These are phyloP conservation scores for Clavispora carvajalis DNA, from an alignment of 805 yeast genomes.

Conservation along the genomic window DNA sequence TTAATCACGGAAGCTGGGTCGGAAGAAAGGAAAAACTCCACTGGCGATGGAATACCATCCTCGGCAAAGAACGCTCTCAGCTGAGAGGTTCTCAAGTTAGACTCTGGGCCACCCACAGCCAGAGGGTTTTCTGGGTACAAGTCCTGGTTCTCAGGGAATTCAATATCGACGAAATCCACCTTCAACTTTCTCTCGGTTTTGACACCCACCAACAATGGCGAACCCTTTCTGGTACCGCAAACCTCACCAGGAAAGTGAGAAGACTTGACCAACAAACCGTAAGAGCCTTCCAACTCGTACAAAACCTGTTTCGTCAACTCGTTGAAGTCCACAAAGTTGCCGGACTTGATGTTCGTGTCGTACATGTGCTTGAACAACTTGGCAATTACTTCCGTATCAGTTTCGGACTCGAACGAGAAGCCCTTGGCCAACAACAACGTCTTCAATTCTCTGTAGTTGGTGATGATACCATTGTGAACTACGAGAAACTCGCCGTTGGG, in stretches of 20 bases:
- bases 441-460: conserved; percentile 88
- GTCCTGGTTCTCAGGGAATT: conserved; percentile 69
- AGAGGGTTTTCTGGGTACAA: conserved; percentile 29
- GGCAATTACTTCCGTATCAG: conserved; percentile 98
- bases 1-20: conserved; percentile 96
- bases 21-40: conserved; percentile 92
- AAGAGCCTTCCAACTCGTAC: conserved; percentile 93
- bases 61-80: conserved; percentile 96
- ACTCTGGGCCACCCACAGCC: conserved; percentile 52
- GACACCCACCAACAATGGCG: conserved; percentile 95
- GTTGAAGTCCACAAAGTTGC: conserved; percentile 78
- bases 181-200: conserved; percentile 92
- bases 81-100: conserved; percentile 75
- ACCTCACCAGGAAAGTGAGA: conserved; percentile 92
- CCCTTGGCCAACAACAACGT: conserved; percentile 79
- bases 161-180: conserved; percentile 97
- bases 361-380: conserved; percentile 87
- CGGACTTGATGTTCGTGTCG: conserved; percentile 68
- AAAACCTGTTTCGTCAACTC: conserved; percentile 89
- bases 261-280: conserved; percentile 91
- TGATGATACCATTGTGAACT: conserved; percentile 97
- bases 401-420: conserved; percentile 77
- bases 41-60: conserved; percentile 87
- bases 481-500: conserved; percentile 75
- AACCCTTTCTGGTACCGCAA: conserved; percentile 96